phyloP scores from a whole-genome alignment of 1,284 basidiomycete species.

The Boletellus dicymbophilus region DNA sequence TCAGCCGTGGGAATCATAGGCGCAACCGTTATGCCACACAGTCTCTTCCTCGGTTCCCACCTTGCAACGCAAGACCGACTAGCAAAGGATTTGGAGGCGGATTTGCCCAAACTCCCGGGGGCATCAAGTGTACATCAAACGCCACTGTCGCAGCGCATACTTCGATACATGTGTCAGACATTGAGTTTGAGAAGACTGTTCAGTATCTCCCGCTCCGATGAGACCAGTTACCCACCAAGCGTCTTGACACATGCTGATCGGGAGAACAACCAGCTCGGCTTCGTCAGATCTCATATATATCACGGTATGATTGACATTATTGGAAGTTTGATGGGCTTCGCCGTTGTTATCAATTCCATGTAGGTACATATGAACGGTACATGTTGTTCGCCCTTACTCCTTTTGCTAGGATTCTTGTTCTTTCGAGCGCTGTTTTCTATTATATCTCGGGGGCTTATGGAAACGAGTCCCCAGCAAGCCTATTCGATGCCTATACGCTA shows the following conservation, averaged over 20 bases:
- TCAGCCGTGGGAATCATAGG: slow-evolving; percentile 82
- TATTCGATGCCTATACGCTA: slow-evolving; percentile 82
- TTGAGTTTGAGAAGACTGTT: slow-evolving; percentile 25
- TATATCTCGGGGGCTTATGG: slow-evolving; percentile 43
- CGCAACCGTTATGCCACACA: slow-evolving; percentile 91
- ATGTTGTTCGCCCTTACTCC: slow-evolving; percentile 1
- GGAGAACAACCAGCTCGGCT: slow-evolving; percentile 67
- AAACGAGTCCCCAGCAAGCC: slow-evolving; percentile 58
- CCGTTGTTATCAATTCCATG: slow-evolving; percentile 87
- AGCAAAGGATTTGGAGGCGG: slow-evolving; percentile 18
- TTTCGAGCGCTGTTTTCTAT: slow-evolving; percentile 76
- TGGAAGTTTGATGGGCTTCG: slow-evolving; percentile 73
- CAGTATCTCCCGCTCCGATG: slow-evolving; percentile 20
- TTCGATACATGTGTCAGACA: slow-evolving; percentile 4
- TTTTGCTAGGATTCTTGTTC: slow-evolving; percentile 60
- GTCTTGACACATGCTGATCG: slow-evolving; percentile 49
- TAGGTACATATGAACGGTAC: slow-evolving; percentile 35
- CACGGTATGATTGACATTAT: slow-evolving; percentile 76
- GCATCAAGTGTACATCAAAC: not conserved
- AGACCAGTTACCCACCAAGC: slow-evolving; percentile 18
- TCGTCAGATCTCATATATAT: slow-evolving; percentile 75
- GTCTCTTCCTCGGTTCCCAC: slow-evolving; percentile 86
- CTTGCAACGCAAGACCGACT: slow-evolving; percentile 81
- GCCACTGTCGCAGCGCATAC: slow-evolving; percentile 7
- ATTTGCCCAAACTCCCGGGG: slow-evolving; percentile 12